Base-by-base conservation (phyloP, 2,329 filamentous ascomycete species). In the Pseudocercospora crystallina region DNA sequence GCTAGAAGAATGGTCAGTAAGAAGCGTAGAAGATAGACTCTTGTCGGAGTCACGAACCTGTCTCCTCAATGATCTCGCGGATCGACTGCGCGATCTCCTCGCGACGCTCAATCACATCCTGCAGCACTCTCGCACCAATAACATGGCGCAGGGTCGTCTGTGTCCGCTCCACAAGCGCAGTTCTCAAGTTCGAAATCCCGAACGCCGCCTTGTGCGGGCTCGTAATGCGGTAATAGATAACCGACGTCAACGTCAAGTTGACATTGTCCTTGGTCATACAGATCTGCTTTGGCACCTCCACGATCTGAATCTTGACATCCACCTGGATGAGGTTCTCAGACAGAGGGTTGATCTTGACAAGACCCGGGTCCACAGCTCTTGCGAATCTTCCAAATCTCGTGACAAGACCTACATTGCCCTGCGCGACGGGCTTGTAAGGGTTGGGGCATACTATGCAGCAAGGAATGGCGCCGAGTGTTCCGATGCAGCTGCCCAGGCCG, bases 251-350 rank as follows among this genome's bases (percentile, higher is more conserved):
- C 64, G 91, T 86, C 36, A 99, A 80, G 39, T 89, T 95, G 58
- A 97, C 94, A 66, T 99, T 99, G 79, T 99, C 94, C 77, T 97
- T 97, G 71, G 94, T 99, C 91, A 99, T 99, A 80, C 94, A 97
- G 56, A 92, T 84, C 74, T 99, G 94, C 74, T 91, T 85, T 13
- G 92, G 92, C 17, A 99, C 94, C 78, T 99, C 87, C 39, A 95
- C 90, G 60, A 96, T 96, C 76, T 99, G 94, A 63, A 97, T 96
- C 84, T 97, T 99, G 76, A 99, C 94, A 71, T 99, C 94, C 68
- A 99, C 87, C 65, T 95, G 89, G 61, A 90, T 86, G 36, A 99
- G 80, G 51, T 80, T 83, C 78, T 99, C 94, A 65, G 87, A 92
- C 47, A 97, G 83, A 2, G 92, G 92, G 76, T 99, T 99, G 79